Percentiles rank a stretch among this genome's conserved stretches.
Evolutionary conservation across 2,329 filamentous ascomycete species (phyloP).

Genomic region (Alternaria tenuissima): DNA sequence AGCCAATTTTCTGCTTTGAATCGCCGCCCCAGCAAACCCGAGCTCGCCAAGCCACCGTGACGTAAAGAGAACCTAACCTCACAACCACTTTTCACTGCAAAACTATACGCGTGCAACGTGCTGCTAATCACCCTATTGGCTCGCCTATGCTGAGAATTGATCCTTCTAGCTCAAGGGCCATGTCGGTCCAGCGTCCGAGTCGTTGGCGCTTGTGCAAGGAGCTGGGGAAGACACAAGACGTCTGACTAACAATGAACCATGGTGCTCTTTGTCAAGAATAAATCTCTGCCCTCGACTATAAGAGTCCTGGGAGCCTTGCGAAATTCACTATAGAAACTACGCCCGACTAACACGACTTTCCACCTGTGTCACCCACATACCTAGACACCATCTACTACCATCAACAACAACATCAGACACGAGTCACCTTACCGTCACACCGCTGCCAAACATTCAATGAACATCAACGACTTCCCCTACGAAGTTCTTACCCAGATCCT

Average conservation of each 20-base stretch:
- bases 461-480: slow-evolving; percentile 60
- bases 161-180: slow-evolving; percentile 30
- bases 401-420: slow-evolving; percentile 16
- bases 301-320: slow-evolving; percentile 24
- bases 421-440: slow-evolving; percentile 17
- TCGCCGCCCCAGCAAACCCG: slow-evolving; percentile 16
- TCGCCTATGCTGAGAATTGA: slow-evolving; percentile 32
- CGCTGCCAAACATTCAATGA: slow-evolving; percentile 44
- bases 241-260: slow-evolving; percentile 45
- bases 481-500: slow-evolving; percentile 63
- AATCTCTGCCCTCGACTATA: slow-evolving; percentile 44
- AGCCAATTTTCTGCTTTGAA: slow-evolving; percentile 25
- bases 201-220: slow-evolving; percentile 36
- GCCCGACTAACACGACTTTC: slow-evolving; percentile 21
- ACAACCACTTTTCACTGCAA: slow-evolving; percentile 30
- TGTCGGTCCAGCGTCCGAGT: slow-evolving; percentile 33
- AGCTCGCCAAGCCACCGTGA: slow-evolving; percentile 26
- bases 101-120: slow-evolving; percentile 29
- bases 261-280: slow-evolving; percentile 37
- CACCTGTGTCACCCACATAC: slow-evolving; percentile 10
- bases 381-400: neutral
- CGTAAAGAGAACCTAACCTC: slow-evolving; percentile 35
- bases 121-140: slow-evolving; percentile 20
- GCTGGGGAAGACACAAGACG: slow-evolving; percentile 36
- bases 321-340: slow-evolving; percentile 23